Evolutionary conservation across 257 asterid species (phyloP), one percentile per base, ranked within the genome.

Genomic region (Henckelia pumila): DNA sequence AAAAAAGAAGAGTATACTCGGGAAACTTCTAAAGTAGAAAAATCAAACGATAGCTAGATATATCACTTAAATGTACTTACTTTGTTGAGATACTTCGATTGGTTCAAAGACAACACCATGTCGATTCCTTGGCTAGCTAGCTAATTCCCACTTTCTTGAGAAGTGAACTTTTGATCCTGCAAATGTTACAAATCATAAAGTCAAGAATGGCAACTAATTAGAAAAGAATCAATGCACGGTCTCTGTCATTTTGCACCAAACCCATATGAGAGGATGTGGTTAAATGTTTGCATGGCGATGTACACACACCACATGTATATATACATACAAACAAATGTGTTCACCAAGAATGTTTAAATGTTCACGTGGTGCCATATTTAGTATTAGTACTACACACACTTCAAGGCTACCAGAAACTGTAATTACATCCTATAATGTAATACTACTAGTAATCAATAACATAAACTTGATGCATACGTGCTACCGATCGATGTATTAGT

Each of bases 31-130:
- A 4, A 3, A 13, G 3, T 6, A 40, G 52, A 40, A 40, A 40
- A 14, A 40, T 14, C 16, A 40, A 40, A 11, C 19, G 7, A 13
- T 40, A 13, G n/a, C 8, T 10, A 2, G 1, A 3, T 35, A 3
- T 35, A 10, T 35, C 0, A 0, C n/a, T n/a, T n/a, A n/a, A n/a
- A 9, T 2, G 14, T 40, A 40, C 55, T 78, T 78, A 77, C 82
- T 71, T 78, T 79, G 73, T 71, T 73, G 25, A 76, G 56, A 70
- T 75, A 77, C 64, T 74, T 70, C 9, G 75, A 64, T 58, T 63
- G 61, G 14, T 68, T 78, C 29, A 53, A 57, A 21, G 74, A 62
- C 69, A 26, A 73, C 82, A 83, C 85, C 83, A 78, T 83, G 22
- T 71, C 58, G 30, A 35, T 65, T 40, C 7, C 5, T 14, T 40